Conservation (phyloP, 495 filamentous ascomycete genomes). For the Aspergillus bertholletiae region DNA sequence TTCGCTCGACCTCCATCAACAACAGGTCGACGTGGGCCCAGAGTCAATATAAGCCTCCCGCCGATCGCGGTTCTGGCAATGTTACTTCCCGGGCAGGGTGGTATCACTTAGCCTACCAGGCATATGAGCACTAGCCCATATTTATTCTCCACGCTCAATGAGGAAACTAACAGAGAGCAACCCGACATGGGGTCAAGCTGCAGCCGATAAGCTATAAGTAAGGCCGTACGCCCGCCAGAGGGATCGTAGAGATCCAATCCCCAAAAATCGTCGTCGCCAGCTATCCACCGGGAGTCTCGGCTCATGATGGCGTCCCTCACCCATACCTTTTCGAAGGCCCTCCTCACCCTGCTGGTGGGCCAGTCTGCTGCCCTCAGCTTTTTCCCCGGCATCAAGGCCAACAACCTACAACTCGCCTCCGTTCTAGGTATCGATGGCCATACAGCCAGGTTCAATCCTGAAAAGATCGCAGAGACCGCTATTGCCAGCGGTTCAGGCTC, state of each 20-base stretch:
- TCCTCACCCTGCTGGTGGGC: background rate
- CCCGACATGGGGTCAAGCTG: background rate
- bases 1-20: no score
- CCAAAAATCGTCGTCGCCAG: no score
- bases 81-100: background rate
- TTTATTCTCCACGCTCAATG: background rate
- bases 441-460: background rate
- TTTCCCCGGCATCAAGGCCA: background rate
- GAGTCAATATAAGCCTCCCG: background rate
- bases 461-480: background rate
- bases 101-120: background rate
- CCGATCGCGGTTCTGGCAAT: background rate
- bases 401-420: background rate
- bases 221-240: background rate
- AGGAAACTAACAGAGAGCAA: background rate
- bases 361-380: background rate
- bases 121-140: background rate
- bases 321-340: background rate
- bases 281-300: background rate
- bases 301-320: background rate
- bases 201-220: background rate
- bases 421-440: background rate
- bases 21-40: conserved; percentile 1
- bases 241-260: background rate
- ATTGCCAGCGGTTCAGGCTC: background rate